Evolutionary conservation across 164 flowering plant genomes (phyloP), one percentile per base, ranked within the genome.

Genomic region (Sedum album): DNA sequence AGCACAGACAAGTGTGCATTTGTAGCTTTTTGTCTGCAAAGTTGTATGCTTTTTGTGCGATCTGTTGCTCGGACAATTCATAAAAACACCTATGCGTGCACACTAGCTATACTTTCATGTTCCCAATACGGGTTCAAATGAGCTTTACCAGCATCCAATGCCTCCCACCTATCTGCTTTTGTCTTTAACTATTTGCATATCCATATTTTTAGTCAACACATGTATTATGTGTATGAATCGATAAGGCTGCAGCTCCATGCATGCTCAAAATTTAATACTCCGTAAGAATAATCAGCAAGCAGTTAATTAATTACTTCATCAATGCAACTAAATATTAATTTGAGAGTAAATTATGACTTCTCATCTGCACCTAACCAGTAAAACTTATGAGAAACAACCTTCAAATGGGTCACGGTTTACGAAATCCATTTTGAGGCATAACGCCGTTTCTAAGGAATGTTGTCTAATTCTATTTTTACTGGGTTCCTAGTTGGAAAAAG

Each of bases 41-140:
- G 14, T 46, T 46, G 51, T 46, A 46, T 18, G 51, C 51, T 49
- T 49, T 49, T 49, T 49, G 53, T n/a, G n/a, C n/a, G n/a, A n/a
- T n/a, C n/a, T 49, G 55, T 20, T 20, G 25, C 55, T n/a, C 25
- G 55, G 17, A 46, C 51, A 46, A 46, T 14, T 46, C 51, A 46
- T 46, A 46, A 46, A 18, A 46, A 49, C n/a, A 49, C 55, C 55
- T 49, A n/a, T 49, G 55, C 55, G 55, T 49, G 55, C 55, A 49
- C 55, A 49, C 55, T 48, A 49, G 26, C 55, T 20, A 23, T 49
- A 20, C n/a, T 49, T 49, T n/a, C 25, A 49, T 49, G 23, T 49
- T 49, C 55, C 55, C 55, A 49, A 49, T 9, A 49, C n/a, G n/a
- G n/a, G n/a, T n/a, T n/a, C 21, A 49, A 17, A 9, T 13, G 5